Evolutionary conservation across 1,139 yeast species (phyloP), one percentile per base, ranked within the genome.

Genomic region (Yamadazyma conglobata): DNA sequence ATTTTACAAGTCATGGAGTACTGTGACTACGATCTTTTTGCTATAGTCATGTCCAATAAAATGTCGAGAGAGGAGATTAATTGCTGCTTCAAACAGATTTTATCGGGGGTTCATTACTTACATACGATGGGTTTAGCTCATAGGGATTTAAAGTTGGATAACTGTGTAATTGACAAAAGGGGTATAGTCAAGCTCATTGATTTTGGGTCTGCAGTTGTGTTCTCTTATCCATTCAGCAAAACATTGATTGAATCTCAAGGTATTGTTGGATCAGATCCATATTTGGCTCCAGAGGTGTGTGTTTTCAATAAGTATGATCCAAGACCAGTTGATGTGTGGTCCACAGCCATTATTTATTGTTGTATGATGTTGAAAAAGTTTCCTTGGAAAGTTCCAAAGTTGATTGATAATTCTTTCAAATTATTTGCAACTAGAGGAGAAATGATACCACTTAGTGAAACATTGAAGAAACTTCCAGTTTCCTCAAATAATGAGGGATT

Each of bases 361-460:
- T 89, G 96, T 64, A 88, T 89, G 96, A 81, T 88, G 47, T 69
- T 89, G 58, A 82, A 89, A 56, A 83, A 89, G 56, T 89, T 89
- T 59, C 96, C 97, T 8, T 88, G 97, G 97, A 88, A 87, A 55
- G 88, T 89, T 8, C 96, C 97, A n/a, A 83, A 87, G 50, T 60
- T 81, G 37, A 67, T 80, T 23, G 97, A 89, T 56, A 78, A 82
- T 45, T 83, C 94, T 40, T 89, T 87, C 59, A 84, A 84, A 54
- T 52, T 75, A 31, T 75, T 73, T 50, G 77, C 77, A 22, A 60
- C 67, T 40, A 56, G 74, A 32, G 77, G 70, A 28, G 79, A 72
- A 34, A 55, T 56, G 35, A 35, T 51, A 8, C 64, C 72, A 2
- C 48, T 67, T 19, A 57, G 61, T 30, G 74, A 68, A 37, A 50